Evolutionary conservation across 2,329 filamentous ascomycete species (phyloP).

Genomic region (Sclerotiophoma versabilis): DNA sequence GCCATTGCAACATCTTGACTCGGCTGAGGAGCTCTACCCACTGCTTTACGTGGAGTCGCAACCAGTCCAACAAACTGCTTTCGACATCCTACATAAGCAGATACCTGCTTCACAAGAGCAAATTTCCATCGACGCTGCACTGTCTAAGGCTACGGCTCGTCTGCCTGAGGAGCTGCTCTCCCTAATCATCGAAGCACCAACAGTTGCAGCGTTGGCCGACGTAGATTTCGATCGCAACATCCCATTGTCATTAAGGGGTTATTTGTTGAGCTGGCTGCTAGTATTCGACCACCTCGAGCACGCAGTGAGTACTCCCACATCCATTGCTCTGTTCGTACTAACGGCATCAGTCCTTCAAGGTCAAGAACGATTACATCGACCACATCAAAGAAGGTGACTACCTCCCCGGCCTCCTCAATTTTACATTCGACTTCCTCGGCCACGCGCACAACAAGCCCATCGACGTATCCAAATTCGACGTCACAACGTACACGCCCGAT

Average conservation of each 20-base stretch:
- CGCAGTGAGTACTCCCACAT: slow-evolving; percentile 56
- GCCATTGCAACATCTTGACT: slow-evolving; percentile 66
- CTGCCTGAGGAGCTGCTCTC: slow-evolving; percentile 87
- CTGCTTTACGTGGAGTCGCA: slow-evolving; percentile 78
- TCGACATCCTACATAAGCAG: slow-evolving; percentile 78
- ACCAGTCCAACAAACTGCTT: slow-evolving; percentile 80
- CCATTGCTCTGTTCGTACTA: slow-evolving; percentile 21
- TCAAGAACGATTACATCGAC: slow-evolving; percentile 81
- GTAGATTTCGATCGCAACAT: slow-evolving; percentile 70
- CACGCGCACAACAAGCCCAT: slow-evolving; percentile 76
- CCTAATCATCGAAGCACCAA: slow-evolving; percentile 79
- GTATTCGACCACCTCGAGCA: slow-evolving; percentile 85
- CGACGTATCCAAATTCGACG: slow-evolving; percentile 73
- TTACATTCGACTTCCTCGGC: slow-evolving; percentile 84
- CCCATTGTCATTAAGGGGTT: slow-evolving; percentile 75
- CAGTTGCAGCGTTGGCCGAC: slow-evolving; percentile 70
- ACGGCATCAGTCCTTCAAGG: slow-evolving; percentile 69
- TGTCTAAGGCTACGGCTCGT: slow-evolving; percentile 74
- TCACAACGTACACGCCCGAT: slow-evolving; percentile 67
- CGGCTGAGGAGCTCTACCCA: slow-evolving; percentile 74
- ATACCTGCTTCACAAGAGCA: slow-evolving; percentile 81
- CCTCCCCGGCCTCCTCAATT: slow-evolving; percentile 73
- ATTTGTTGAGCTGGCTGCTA: slow-evolving; percentile 87
- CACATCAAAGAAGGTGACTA: slow-evolving; percentile 78
- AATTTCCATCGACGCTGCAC: slow-evolving; percentile 75